Base-by-base conservation (phyloP, 805 yeast species). In the Wickerhamomyces kurtzmanii region DNA sequence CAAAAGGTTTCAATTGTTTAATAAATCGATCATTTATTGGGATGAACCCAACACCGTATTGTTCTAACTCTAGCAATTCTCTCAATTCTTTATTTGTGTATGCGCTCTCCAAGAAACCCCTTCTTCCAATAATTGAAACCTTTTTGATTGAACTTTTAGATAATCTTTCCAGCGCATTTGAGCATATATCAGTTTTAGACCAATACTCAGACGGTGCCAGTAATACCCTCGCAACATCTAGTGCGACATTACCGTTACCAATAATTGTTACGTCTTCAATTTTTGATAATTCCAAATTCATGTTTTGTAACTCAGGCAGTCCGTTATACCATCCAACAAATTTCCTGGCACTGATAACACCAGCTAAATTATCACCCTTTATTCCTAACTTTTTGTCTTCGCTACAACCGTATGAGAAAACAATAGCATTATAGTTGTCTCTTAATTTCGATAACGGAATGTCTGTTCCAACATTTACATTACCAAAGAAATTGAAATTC, bases 291-390 rank as follows among this genome's bases (percentile, higher is more conserved):
- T 75, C 74, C 5, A 84, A 80, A 13, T 62, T 53, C 11, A 62
- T 48, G 14, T 54, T 43, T 24, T 57, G 56, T 25, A 59, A 59
- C 20, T 69, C 75, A 0, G 96, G 95, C 40, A 77, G 80, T 0
- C 94, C 94, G 45, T 91, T 91, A 53, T 91, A 91, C 98, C 98
- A 91, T 24, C 84, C 91, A 15, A 91, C 97, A 57, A 91, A 81
- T 32, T 75, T 71, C 21, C 89, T 68, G 1, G 97, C 93, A 10
- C 83, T 71, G 10, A 82, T 59, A 1, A 89, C 87, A 6, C 82
- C 91, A 0, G 67, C 63, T 0, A 46, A 39, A 19, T 65, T 58
- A 8, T 62, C 59, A 3, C 91, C 91, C 0, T 75, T 70, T 0
- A 85, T 56, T 3, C 64, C 57, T 10, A 72, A 45, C 12, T 53